Evolutionary conservation across 495 filamentous ascomycete species (phyloP).

Genomic region (Jackrogersella minutella): DNA sequence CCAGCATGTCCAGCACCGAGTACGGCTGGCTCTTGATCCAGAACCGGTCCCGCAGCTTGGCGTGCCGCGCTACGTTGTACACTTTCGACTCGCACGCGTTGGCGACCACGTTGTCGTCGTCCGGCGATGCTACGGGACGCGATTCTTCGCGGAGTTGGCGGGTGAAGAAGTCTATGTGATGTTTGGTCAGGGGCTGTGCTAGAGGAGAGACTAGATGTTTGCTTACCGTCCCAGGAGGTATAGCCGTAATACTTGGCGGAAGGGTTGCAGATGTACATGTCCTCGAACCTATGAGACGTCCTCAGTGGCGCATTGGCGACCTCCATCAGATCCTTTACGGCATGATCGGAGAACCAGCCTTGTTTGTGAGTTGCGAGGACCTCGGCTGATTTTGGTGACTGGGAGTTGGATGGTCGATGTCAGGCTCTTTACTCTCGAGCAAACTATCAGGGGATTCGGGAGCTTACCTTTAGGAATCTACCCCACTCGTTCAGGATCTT

Average conservation of each 20-base stretch:
- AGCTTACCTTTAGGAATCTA: conserved; percentile 58
- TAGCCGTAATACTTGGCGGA: conserved; percentile 63
- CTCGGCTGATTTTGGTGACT: conserved; percentile 63
- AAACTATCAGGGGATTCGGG: neutral
- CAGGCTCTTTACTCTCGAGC: neutral
- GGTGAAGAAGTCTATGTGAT: conserved; percentile 69
- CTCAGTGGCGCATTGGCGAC: conserved; percentile 56
- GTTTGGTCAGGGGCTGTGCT: neutral
- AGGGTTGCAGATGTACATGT: conserved; percentile 62
- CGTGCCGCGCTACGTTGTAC: conserved; percentile 53
- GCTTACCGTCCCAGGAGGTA: conserved; percentile 71
- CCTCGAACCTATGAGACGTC: conserved; percentile 58
- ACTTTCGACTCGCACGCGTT: conserved; percentile 73
- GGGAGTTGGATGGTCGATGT: neutral
- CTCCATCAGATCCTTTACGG: conserved; percentile 53
- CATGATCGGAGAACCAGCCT: conserved; percentile 70
- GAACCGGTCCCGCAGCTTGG: conserved; percentile 63
- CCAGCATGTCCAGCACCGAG: conserved; percentile 69
- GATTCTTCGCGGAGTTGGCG: conserved; percentile 61
- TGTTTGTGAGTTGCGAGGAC: conserved; percentile 58
- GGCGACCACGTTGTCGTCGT: conserved; percentile 63
- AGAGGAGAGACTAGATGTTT: neutral
- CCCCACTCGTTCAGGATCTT: conserved; percentile 75
- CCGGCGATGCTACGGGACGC: conserved; percentile 65
- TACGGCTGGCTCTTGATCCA: conserved; percentile 77